phyloP scores from a whole-genome alignment of 2,329 filamentous ascomycete species.

The Fusarium concolor region DNA sequence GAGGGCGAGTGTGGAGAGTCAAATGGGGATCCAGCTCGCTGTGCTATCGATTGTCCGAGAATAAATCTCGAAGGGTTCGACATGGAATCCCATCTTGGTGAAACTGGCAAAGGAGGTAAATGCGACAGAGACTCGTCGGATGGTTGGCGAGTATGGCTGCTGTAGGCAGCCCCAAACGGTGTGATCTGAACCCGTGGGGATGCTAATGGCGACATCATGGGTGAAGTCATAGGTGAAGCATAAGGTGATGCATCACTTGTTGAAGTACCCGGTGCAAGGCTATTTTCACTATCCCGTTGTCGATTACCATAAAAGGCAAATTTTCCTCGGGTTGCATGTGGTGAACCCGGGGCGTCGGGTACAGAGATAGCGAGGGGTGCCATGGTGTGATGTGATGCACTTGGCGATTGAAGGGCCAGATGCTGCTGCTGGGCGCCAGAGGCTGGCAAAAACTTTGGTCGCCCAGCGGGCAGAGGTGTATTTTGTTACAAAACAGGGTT shows the following conservation, averaged over 20 bases:
- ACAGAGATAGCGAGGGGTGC: constrained; percentile 40
- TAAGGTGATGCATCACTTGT: constrained; percentile 41
- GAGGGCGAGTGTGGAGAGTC: constrained; percentile 46
- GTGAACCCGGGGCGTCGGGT: constrained; percentile 35
- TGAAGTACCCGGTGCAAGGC: constrained; percentile 33
- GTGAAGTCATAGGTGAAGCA: constrained; percentile 38
- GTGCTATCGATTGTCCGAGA: constrained; percentile 39
- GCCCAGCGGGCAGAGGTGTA: constrained; percentile 35
- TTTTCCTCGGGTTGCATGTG: constrained; percentile 36
- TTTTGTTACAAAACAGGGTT: constrained; percentile 13
- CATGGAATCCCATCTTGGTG: constrained; percentile 60
- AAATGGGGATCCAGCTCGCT: constrained; percentile 41
- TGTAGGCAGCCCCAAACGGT: constrained; percentile 41
- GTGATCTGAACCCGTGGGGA: constrained; percentile 41
- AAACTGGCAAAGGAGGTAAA: constrained; percentile 52
- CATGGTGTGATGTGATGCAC: constrained; percentile 31
- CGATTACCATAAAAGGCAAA: constrained; percentile 39
- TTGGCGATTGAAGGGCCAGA: constrained; percentile 18
- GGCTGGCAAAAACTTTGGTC: constrained; percentile 39
- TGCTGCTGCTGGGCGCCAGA: constrained; percentile 42
- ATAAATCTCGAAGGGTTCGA: constrained; percentile 47
- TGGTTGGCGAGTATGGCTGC: constrained; percentile 35
- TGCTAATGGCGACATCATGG: constrained; percentile 37
- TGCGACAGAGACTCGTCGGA: constrained; percentile 46
- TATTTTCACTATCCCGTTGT: constrained; percentile 36